These are phyloP conservation scores for Aspergillus floridensis DNA, from an alignment of 2,329 filamentous ascomycete genomes.

Conservation along the genomic window DNA sequence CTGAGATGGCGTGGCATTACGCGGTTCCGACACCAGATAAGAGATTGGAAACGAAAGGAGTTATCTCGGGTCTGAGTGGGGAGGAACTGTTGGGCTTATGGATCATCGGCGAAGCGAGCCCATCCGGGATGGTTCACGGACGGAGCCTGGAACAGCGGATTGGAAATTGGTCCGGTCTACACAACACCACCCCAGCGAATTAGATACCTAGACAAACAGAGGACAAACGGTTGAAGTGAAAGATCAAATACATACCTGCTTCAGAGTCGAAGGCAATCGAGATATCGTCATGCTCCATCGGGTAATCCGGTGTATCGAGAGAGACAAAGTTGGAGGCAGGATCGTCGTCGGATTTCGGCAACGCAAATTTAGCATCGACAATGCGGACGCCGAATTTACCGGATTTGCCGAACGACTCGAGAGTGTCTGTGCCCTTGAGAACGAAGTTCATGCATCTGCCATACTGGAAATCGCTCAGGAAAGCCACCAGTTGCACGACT, in stretches of 20 bases:
- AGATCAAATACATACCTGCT: constrained; percentile 56
- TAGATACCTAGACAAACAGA: background rate
- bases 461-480: constrained; percentile 84
- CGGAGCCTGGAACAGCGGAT: constrained; percentile 37
- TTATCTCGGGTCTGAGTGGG: background rate
- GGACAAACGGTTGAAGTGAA: too few species aligned
- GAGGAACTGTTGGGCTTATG: background rate
- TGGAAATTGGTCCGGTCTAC: constrained; percentile 41
- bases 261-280: constrained; percentile 79
- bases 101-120: constrained; percentile 40
- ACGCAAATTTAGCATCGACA: constrained; percentile 85
- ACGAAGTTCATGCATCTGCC: constrained; percentile 87
- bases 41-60: background rate
- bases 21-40: background rate
- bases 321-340: constrained; percentile 71
- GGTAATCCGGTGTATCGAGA: constrained; percentile 82
- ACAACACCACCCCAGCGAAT: constrained; percentile 1
- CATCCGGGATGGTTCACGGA: constrained; percentile 41
- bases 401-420: constrained; percentile 65
- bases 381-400: constrained; percentile 72
- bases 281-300: constrained; percentile 90
- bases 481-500: constrained; percentile 74
- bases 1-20: background rate
- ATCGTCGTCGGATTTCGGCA: constrained; percentile 60
- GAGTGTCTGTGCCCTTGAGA: constrained; percentile 78